These are phyloP conservation scores for Trichoderma simmonsii DNA, from an alignment of 2,329 filamentous ascomycete species.

Conservation along the genomic window DNA sequence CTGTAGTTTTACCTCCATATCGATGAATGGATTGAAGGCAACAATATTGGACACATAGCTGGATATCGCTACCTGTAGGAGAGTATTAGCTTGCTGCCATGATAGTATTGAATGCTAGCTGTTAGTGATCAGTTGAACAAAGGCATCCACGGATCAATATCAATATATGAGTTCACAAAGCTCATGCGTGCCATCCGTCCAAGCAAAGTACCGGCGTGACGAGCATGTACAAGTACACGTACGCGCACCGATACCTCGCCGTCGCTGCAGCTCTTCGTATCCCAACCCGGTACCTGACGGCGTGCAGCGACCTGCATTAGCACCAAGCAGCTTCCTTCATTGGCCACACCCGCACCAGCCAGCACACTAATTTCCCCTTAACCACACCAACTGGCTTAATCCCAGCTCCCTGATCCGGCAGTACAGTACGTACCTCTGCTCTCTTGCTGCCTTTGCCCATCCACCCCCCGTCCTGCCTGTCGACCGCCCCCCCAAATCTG, in stretches of 20 bases:
- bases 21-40: not conserved
- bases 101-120: not conserved
- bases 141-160: not conserved
- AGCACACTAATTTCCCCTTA: conserved; percentile 21
- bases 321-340: not conserved
- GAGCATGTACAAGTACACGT: not conserved
- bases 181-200: not conserved
- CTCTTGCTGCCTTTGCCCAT: not conserved
- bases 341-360: conserved; percentile 11
- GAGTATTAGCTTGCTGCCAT: not conserved
- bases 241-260: not conserved
- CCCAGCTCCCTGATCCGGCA: conserved; percentile 16
- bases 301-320: conserved; percentile 9
- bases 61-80: not conserved
- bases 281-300: conserved; percentile 3
- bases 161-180: not conserved
- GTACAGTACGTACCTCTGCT: conserved; percentile 12
- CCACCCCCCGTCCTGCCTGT: conserved; percentile 1
- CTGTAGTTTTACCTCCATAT: not conserved
- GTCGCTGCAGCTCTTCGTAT: not conserved
- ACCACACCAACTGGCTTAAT: conserved; percentile 18
- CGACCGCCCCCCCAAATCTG: conserved; percentile 15
- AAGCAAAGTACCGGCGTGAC: not conserved
- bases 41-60: not conserved
- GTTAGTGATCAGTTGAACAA: not conserved